Conservation (phyloP, 2,329 filamentous ascomycete species). For the Phialemoniopsis sp. region DNA sequence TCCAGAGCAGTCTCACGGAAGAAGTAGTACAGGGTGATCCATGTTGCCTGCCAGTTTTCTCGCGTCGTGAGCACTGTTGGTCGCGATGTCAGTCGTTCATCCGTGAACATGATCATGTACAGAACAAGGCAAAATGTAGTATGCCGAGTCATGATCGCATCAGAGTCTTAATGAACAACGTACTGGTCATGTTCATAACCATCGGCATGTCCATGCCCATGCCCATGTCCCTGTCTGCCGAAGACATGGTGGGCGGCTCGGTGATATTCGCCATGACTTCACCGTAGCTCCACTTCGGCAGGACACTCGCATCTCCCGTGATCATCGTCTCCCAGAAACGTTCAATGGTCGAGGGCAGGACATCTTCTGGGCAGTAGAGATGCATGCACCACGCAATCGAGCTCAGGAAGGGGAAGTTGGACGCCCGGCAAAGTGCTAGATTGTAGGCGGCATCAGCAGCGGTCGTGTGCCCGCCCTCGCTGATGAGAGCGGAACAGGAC, state of each 20-base stretch:
- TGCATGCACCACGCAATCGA: background rate
- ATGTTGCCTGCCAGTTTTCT: background rate
- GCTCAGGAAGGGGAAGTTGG: background rate
- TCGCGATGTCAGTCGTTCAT: no score
- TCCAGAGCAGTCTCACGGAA: background rate
- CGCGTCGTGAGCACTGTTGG: conserved; percentile 1
- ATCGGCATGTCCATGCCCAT: no score
- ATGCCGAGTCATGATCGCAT: no score
- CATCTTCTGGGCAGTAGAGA: background rate
- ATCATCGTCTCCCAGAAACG: conserved; percentile 1
- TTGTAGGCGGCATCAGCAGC: background rate
- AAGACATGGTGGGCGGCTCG: background rate
- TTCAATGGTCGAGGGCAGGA: background rate
- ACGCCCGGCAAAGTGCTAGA: background rate
- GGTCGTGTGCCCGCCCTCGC: background rate
- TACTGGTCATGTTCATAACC: no score
- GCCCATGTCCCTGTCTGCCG: background rate
- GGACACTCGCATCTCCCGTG: background rate
- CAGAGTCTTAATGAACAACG: no score
- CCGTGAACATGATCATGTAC: no score
- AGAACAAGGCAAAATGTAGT: no score
- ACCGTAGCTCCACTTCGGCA: background rate
- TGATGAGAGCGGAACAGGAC: background rate
- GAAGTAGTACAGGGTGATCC: background rate
- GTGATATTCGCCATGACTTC: background rate